Base-by-base conservation (phyloP, 345 rosid genomes). In the Populus euphratica region DNA sequence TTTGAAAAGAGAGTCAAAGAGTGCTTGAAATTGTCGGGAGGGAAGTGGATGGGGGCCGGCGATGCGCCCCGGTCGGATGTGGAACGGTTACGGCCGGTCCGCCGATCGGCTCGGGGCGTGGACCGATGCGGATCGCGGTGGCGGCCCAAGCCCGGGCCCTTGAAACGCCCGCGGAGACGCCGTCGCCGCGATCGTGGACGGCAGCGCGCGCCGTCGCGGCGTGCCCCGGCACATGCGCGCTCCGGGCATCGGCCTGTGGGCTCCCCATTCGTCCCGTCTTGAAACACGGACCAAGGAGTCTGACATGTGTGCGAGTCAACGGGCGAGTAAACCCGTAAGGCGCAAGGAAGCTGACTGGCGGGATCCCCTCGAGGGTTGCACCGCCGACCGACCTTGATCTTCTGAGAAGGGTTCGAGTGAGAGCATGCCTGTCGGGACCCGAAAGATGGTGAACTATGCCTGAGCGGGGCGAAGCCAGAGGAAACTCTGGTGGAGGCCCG, bases 281-380 rank as follows among this genome's bases (percentile, higher is more conserved):
- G 89, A 87, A 87, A 87, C 87, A 85, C 87, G 86, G 87, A 87
- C 89, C 86, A 87, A 87, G 89, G 86, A 85, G 86, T 83, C 84
- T 82, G 56, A 85, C 86, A 85, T 81, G 85, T 72, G 86, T 85
- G 83, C 79, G 82, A 87, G 86, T 85, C 84, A 85, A 80, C 82
- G 78, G 80, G 83, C 50, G 74, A 83, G 78, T 81, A 81, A 81
- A 81, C 83, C 73, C 52, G 68, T 49, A 31, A 71, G 74, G 63
- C 29, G 27, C 27, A 49, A 71, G 74, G 74, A 71, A 71, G 43
- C 74, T 50, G 43, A 71, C 63, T 31, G 39, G 68, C 36, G 39
- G 68, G 33, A 64, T 64, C 68, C 68, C 39, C 21, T 33, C 4
- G 68, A 27, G 39, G 39, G 68, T 64, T 64, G 68, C 68, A 64